These are phyloP conservation scores for Amauroascus verrucosus DNA, from an alignment of 2,329 filamentous ascomycete species.

Conservation along the genomic window DNA sequence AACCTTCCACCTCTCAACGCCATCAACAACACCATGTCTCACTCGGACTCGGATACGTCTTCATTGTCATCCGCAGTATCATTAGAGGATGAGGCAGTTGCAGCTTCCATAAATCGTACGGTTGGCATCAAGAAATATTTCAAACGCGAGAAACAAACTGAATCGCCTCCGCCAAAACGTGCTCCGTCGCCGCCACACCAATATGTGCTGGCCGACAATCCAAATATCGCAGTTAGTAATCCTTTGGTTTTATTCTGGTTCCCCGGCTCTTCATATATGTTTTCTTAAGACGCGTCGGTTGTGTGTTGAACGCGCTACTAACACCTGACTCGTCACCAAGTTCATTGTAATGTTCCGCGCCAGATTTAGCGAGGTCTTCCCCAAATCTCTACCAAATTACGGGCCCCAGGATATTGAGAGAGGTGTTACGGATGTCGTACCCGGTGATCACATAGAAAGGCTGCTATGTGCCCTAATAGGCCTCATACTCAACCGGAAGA, in stretches of 20 bases:
- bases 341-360: slow-evolving; percentile 98
- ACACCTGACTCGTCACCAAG: slow-evolving; percentile 41
- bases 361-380: slow-evolving; percentile 82
- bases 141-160: slow-evolving; percentile 46
- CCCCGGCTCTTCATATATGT: neutral
- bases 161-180: slow-evolving; percentile 63
- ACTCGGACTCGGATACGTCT: slow-evolving; percentile 40
- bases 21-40: slow-evolving; percentile 32
- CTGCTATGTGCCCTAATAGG: slow-evolving; percentile 82
- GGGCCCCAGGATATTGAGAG: slow-evolving; percentile 91
- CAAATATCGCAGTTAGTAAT: slow-evolving; percentile 76
- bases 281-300: slow-evolving; percentile 22
- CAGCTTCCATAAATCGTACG: slow-evolving; percentile 32
- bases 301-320: slow-evolving; percentile 26
- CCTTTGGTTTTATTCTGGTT: neutral
- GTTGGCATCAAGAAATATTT: slow-evolving; percentile 41
- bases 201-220: slow-evolving; percentile 79
- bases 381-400: slow-evolving; percentile 76
- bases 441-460: slow-evolving; percentile 75
- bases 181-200: slow-evolving; percentile 83
- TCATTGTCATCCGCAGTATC: slow-evolving; percentile 50
- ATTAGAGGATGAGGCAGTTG: slow-evolving; percentile 46
- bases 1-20: slow-evolving; percentile 23
- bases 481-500: slow-evolving; percentile 89
- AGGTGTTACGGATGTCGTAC: slow-evolving; percentile 65